Conservation (phyloP, 768 basidiomycete genomes). For the Hygrophorus pudorinus region DNA sequence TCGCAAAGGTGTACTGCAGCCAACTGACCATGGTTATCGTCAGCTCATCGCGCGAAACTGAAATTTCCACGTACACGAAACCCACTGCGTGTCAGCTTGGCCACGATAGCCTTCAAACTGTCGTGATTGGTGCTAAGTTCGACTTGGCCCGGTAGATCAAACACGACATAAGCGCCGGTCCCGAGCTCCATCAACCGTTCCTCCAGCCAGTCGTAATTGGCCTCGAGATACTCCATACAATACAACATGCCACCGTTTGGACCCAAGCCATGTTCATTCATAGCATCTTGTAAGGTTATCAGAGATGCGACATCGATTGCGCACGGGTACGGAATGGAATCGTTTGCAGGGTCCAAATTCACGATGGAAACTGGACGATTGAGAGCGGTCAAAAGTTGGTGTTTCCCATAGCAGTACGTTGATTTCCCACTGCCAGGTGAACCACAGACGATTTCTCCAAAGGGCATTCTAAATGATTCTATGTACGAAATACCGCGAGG, state of each 20-base stretch:
- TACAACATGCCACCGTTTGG: slow-evolving; percentile 96
- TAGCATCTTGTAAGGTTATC: slow-evolving; percentile 80
- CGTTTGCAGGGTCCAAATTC: slow-evolving; percentile 95
- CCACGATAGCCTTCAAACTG: slow-evolving; percentile 73
- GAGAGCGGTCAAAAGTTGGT: slow-evolving; percentile 83
- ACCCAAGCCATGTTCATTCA: slow-evolving; percentile 76
- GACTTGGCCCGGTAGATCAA: slow-evolving; percentile 96
- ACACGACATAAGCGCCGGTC: slow-evolving; percentile 76
- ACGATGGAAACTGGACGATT: slow-evolving; percentile 80
- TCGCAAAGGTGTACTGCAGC: slow-evolving; percentile 94
- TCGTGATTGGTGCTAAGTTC: slow-evolving; percentile 95
- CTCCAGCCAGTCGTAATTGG: slow-evolving; percentile 87
- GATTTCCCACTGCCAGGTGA: slow-evolving; percentile 85
- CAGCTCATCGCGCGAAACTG: neutral
- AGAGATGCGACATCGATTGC: slow-evolving; percentile 76
- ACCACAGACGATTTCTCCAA: slow-evolving; percentile 81
- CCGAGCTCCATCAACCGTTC: slow-evolving; percentile 54
- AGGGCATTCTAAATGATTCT: slow-evolving; percentile 46
- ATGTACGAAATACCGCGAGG: neutral
- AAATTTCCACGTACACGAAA: slow-evolving; percentile 64
- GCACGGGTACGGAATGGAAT: slow-evolving; percentile 84
- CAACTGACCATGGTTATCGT: slow-evolving; percentile 38
- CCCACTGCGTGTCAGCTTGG: slow-evolving; percentile 57
- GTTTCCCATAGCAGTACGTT: slow-evolving; percentile 80
- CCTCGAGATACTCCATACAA: slow-evolving; percentile 94